phyloP scores from a whole-genome alignment of 2,329 filamentous ascomycete genomes.

The Diplodia seriata region DNA sequence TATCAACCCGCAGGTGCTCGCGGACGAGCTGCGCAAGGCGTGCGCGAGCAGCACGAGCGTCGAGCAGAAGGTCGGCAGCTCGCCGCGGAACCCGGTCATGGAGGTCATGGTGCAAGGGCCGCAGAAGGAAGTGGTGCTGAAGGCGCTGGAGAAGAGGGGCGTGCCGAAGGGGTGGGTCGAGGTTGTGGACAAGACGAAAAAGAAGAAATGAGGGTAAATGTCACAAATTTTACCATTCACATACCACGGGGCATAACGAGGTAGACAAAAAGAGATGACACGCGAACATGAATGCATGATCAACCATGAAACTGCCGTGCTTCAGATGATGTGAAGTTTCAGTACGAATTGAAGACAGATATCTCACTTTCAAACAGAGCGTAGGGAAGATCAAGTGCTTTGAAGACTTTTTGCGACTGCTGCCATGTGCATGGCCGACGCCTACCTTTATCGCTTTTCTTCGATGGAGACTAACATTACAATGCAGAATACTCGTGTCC shows the following conservation, averaged over 20 bases:
- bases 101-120: constrained; percentile 73
- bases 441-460: neutral
- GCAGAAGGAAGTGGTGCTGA: constrained; percentile 66
- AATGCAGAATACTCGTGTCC: constrained; percentile 15
- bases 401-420: neutral
- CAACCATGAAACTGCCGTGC: neutral
- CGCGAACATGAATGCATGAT: constrained; percentile 9
- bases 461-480: neutral
- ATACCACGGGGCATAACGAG: neutral
- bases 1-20: constrained; percentile 65
- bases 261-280: constrained; percentile 1
- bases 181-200: constrained; percentile 71
- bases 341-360: neutral
- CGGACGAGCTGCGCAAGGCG: constrained; percentile 70
- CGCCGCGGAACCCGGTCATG: constrained; percentile 68
- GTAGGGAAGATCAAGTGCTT: neutral
- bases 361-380: constrained; percentile 1
- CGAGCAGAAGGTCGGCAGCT: constrained; percentile 64
- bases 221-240: neutral
- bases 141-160: constrained; percentile 65
- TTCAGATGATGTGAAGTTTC: neutral
- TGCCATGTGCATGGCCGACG: neutral
- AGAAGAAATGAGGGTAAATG: constrained; percentile 59
- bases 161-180: constrained; percentile 67
- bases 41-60: constrained; percentile 73